These are phyloP conservation scores for Coelastrella sp. DNA, from an alignment of 139 green algal genomes.

Conservation along the genomic window DNA sequence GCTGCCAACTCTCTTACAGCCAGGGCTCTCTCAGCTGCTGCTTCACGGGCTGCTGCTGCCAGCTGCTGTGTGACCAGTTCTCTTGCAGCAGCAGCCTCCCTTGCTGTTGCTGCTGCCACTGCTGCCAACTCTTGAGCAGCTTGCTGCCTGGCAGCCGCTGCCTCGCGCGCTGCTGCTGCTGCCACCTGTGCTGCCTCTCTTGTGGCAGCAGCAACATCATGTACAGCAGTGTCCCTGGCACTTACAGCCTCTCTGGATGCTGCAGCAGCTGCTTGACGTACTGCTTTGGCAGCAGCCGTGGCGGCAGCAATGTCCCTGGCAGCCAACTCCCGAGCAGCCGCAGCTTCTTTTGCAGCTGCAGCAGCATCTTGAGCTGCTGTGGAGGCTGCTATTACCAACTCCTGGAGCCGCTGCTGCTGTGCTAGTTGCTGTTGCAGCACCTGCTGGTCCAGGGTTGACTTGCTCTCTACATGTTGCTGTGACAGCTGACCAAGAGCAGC, in stretches of 20 bases:
- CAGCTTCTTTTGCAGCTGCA: not conserved
- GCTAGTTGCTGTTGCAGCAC: not conserved
- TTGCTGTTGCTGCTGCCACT: not conserved
- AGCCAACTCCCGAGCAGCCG: not conserved
- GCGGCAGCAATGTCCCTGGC: not conserved
- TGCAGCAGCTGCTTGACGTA: not conserved
- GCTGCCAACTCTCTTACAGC: not conserved
- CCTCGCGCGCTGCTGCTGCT: not conserved
- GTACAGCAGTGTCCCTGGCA: not conserved
- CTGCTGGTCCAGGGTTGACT: not conserved
- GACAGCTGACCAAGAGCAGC: not conserved
- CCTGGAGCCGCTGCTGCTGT: not conserved
- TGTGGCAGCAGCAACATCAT: not conserved
- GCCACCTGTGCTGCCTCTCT: not conserved
- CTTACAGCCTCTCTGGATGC: not conserved
- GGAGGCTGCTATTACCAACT: not conserved
- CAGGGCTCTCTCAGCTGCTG: not conserved
- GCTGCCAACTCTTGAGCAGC: not conserved
- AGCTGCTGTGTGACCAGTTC: not conserved
- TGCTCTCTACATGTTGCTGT: not conserved
- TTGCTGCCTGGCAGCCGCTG: not conserved
- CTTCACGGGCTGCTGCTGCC: not conserved
- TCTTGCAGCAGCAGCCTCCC: not conserved
- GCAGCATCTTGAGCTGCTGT: not conserved
- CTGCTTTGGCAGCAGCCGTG: not conserved